A percentile compares a stretch with the other conserved stretches of the same genome.
Conservation (phyloP, 257 asterid species). For the Solanum chmielewskii region DNA sequence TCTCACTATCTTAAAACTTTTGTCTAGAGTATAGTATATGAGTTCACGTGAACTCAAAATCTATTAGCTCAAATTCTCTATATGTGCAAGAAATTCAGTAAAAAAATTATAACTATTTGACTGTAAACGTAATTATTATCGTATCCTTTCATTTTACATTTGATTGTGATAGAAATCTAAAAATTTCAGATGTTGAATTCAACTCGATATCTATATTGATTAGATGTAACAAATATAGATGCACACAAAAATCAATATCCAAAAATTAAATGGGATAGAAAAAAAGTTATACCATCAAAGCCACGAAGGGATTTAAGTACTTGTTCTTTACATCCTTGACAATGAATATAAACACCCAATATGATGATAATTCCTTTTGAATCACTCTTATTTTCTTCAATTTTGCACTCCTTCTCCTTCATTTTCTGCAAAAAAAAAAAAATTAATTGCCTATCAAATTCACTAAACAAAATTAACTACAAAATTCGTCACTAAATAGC, state of each 20-base stretch:
- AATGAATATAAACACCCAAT: conserved; percentile 44
- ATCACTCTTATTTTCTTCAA: background rate
- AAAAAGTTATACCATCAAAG: conserved; percentile 23
- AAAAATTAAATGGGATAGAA: background rate
- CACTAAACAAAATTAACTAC: background rate
- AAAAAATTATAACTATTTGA: background rate
- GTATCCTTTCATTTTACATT: background rate
- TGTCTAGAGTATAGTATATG: background rate
- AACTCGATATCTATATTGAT: background rate
- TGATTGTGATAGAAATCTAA: background rate
- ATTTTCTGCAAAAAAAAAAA: background rate
- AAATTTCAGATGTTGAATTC: background rate
- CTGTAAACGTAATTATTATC: background rate
- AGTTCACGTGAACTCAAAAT: background rate
- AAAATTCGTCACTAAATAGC: background rate
- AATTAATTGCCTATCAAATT: background rate
- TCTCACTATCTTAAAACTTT: background rate
- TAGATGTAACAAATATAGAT: too few relatives aligned
- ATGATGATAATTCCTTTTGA: conserved; percentile 8
- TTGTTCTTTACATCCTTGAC: conserved; percentile 39
- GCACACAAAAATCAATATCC: background rate
- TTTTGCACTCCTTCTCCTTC: background rate
- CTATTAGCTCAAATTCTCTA: background rate
- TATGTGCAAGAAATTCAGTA: background rate
- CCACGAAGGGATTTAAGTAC: conserved; percentile 24